Percentiles rank a stretch among this genome's conserved stretches.
Conservation (phyloP, 116 monocot species). For the Posidonia oceanica region DNA sequence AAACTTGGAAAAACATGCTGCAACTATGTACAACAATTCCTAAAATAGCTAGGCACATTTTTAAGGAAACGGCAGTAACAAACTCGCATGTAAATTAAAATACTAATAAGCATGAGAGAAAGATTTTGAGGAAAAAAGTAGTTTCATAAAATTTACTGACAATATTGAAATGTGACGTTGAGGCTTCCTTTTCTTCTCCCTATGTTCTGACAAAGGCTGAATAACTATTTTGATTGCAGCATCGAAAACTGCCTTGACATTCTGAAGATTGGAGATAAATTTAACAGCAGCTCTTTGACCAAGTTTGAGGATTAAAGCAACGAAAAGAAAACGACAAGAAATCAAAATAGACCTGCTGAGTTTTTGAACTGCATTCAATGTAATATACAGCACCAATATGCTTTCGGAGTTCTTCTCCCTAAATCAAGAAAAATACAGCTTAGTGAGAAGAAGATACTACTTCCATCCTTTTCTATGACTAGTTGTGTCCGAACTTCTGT, state of each 20-base stretch:
- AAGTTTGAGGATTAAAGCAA: background rate
- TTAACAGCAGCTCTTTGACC: too few relatives aligned
- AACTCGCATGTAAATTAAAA: background rate
- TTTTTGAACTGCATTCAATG: constrained; percentile 77
- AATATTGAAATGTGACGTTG: constrained; percentile 7
- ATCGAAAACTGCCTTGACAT: constrained; percentile 80
- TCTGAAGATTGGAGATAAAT: constrained; percentile 21
- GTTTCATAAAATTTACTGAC: background rate
- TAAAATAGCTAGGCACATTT: too few relatives aligned
- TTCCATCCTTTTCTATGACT: too few relatives aligned
- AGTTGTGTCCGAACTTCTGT: too few relatives aligned
- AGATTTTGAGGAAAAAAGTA: background rate
- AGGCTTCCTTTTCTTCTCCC: constrained; percentile 64
- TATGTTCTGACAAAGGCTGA: constrained; percentile 42
- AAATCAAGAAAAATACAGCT: background rate
- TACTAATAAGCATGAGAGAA: background rate
- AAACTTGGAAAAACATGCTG: too few relatives aligned
- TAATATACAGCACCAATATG: constrained; percentile 46
- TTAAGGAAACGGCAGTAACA: too few relatives aligned
- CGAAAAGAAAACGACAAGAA: background rate
- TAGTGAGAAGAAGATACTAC: too few relatives aligned
- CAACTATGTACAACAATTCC: too few relatives aligned
- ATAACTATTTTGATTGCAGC: constrained; percentile 79
- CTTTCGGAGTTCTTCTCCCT: constrained; percentile 69
- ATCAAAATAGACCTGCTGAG: constrained; percentile 30